phyloP scores from a whole-genome alignment of 164 flowering plant species.

The Tinospora cordifolia region DNA sequence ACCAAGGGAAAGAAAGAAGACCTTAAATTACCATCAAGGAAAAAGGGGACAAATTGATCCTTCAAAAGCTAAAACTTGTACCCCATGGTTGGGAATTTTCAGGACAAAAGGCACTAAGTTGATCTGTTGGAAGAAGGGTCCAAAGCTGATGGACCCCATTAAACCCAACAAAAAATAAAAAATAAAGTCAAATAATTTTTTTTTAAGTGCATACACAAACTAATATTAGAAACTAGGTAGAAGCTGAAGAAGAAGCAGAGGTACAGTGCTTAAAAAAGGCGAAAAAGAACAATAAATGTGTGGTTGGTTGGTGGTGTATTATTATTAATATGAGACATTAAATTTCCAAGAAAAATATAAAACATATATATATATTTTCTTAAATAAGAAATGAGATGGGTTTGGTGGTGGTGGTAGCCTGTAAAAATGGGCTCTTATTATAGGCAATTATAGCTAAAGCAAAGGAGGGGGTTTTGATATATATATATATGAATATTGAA shows the following conservation, averaged over 20 bases:
- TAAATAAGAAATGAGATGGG: neutral
- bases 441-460: neutral
- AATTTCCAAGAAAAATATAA: neutral
- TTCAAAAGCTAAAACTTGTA: neutral
- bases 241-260: neutral
- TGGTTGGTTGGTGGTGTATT: neutral
- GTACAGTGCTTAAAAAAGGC: neutral
- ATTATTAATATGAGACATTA: neutral
- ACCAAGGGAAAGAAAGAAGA: no score
- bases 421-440: neutral
- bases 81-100: neutral
- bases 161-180: neutral
- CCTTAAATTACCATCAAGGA: neutral
- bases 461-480: neutral
- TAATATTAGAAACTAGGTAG: no score
- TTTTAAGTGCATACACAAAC: no score
- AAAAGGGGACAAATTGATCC: neutral
- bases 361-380: neutral
- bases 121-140: neutral
- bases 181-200: neutral
- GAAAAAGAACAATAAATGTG: conserved; percentile 2
- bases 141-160: neutral
- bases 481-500: no score
- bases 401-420: neutral
- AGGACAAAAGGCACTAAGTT: neutral